These are phyloP conservation scores for Endocalyx cinctus DNA, from an alignment of 2,329 filamentous ascomycete genomes.

Conservation along the genomic window DNA sequence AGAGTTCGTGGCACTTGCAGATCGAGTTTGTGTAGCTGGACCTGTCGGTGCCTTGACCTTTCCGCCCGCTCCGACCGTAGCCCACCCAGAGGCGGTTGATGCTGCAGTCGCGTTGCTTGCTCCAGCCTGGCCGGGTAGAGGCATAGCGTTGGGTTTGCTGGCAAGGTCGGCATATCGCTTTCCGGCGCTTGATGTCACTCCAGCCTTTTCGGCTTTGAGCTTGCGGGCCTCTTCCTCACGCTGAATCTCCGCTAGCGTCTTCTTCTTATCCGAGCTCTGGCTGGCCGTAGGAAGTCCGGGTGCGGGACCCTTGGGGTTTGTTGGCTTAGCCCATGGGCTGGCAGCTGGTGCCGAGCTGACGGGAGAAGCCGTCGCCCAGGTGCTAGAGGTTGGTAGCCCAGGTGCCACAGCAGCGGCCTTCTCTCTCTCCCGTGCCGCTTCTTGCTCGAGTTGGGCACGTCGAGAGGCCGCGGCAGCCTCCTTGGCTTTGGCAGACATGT, in stretches of 20 bases:
- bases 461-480: conserved; percentile 74
- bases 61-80: conserved; percentile 88
- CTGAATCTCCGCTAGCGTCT: conserved; percentile 93
- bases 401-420: conserved; percentile 59
- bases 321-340: conserved; percentile 65
- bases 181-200: conserved; percentile 47
- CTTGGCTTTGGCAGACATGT: conserved; percentile 85
- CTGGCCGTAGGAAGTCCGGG: conserved; percentile 26
- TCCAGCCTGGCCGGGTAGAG: conserved; percentile 36
- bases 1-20: conserved; percentile 37
- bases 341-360: conserved; percentile 49
- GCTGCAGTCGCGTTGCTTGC: conserved; percentile 33
- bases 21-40: conserved; percentile 45
- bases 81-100: conserved; percentile 67
- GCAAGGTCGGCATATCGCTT: conserved; percentile 96
- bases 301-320: conserved; percentile 37
- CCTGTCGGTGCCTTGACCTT: conserved; percentile 76
- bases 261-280: conserved; percentile 54
- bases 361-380: conserved; percentile 79
- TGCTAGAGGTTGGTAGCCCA: conserved; percentile 81
- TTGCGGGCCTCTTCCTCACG: conserved; percentile 92
- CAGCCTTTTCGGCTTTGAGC: conserved; percentile 58
- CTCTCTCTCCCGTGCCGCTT: conserved; percentile 61
- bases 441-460: conserved; percentile 75
- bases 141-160: conserved; percentile 55